A percentile compares a stretch with the other conserved stretches of the same genome.
phyloP scores from a whole-genome alignment of 176 grass and related monocot genomes.

The Oryza nivara region DNA sequence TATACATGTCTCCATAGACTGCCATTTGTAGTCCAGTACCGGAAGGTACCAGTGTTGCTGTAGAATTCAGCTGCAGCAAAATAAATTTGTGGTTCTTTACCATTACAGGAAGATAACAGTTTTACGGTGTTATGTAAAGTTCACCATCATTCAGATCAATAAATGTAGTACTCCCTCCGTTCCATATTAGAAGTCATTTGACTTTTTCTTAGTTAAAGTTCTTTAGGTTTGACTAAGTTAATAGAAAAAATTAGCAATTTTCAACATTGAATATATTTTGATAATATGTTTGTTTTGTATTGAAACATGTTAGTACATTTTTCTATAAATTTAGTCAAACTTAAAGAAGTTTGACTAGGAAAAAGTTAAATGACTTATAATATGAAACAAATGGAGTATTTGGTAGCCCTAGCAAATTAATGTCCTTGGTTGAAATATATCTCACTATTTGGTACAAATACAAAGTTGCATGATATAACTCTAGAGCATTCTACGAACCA shows the following conservation, averaged over 20 bases:
- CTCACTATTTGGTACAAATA: not conserved
- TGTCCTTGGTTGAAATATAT: not conserved
- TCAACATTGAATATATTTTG: too few relatives aligned
- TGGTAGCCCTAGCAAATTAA: not conserved
- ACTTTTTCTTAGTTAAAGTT: too few relatives aligned
- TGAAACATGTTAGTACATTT: too few relatives aligned
- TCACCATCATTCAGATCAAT: not conserved
- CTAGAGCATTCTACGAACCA: not conserved
- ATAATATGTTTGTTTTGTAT: too few relatives aligned
- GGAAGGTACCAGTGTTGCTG: not conserved
- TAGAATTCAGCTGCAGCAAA: constrained; percentile 19
- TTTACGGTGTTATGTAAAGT: not conserved
- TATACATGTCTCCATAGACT: constrained; percentile 2
- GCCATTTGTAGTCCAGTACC: not conserved
- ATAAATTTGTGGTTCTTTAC: not conserved
- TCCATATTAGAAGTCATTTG: too few relatives aligned
- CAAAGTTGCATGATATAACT: not conserved
- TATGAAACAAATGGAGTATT: too few relatives aligned
- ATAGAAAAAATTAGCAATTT: too few relatives aligned
- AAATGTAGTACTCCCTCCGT: not conserved
- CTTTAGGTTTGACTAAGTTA: too few relatives aligned
- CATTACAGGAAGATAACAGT: not conserved
- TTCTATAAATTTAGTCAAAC: too few relatives aligned
- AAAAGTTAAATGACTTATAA: too few relatives aligned
- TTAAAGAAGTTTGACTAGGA: too few relatives aligned